Conservation (phyloP, 345 rosid species). For the Eucalyptus cloeziana region DNA sequence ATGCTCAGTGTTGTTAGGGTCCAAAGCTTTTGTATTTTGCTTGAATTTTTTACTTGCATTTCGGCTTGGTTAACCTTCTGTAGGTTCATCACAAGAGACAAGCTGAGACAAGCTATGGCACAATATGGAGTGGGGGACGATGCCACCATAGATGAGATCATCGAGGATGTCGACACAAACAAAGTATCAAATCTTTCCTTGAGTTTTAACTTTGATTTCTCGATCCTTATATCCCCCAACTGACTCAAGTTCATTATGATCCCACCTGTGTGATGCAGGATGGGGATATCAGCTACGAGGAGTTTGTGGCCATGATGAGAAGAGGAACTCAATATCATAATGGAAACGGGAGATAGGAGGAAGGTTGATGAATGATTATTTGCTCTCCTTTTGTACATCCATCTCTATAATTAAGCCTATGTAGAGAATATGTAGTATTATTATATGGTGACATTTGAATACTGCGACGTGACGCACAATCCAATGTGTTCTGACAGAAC, state of each 20-base stretch:
- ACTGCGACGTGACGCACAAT: too few species aligned
- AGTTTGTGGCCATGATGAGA: conserved; percentile 18
- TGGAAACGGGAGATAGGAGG: background rate
- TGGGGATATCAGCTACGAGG: conserved; percentile 26
- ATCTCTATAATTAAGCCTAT: background rate
- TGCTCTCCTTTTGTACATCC: background rate
- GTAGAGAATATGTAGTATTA: too few species aligned
- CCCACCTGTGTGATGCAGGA: conserved; percentile 1
- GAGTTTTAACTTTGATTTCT: background rate
- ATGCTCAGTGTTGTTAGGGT: background rate
- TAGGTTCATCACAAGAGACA: conserved; percentile 83
- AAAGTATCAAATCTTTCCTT: conserved; percentile 21
- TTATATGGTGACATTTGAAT: too few species aligned
- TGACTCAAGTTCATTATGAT: background rate
- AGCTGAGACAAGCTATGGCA: conserved; percentile 60
- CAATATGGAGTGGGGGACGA: conserved; percentile 74
- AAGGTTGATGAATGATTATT: background rate
- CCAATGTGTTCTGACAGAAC: too few species aligned
- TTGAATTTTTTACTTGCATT: background rate
- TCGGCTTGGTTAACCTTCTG: background rate
- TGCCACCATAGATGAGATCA: conserved; percentile 55
- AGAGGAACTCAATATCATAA: background rate
- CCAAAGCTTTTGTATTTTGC: background rate
- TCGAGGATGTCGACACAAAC: conserved; percentile 72
- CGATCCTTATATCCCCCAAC: background rate